Percentiles rank a stretch among this genome's conserved stretches.
Conservation (phyloP, 139 green algal genomes). For the Haematococcus lacustris region DNA sequence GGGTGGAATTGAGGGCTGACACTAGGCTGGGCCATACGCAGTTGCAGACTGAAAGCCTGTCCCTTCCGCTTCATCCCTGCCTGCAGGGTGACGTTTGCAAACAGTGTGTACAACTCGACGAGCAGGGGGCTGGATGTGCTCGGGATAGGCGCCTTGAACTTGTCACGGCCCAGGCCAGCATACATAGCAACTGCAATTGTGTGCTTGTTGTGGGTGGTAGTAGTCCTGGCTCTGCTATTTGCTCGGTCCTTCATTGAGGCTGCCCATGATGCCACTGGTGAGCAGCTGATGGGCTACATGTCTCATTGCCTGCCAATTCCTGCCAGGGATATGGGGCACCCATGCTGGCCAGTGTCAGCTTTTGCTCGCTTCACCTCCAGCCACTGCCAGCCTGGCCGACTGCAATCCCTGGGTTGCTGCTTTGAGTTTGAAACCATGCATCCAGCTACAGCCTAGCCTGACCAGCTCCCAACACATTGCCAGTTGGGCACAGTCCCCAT, state of each 20-base stretch:
- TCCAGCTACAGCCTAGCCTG: background rate
- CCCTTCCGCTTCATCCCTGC: background rate
- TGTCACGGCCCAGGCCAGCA: background rate
- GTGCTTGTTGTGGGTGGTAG: background rate
- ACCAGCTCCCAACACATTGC: too few relatives aligned
- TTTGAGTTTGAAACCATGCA: background rate
- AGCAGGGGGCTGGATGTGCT: background rate
- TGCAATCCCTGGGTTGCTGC: background rate
- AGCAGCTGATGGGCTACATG: background rate
- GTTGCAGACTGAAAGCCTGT: background rate
- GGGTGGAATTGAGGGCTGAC: background rate
- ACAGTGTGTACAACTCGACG: background rate
- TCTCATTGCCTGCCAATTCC: background rate
- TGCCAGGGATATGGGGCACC: background rate
- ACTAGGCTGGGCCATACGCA: background rate
- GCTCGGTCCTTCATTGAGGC: constrained; percentile 34
- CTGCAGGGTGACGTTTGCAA: constrained; percentile 15
- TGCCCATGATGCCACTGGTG: constrained; percentile 27
- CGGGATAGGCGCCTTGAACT: background rate
- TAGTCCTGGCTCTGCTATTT: constrained; percentile 3
- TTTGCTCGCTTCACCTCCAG: background rate
- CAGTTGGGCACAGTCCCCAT: too few relatives aligned
- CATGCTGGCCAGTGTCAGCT: background rate
- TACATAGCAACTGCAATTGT: background rate
- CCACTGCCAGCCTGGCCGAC: background rate